Evolutionary conservation across 2,329 filamentous ascomycete genomes (phyloP), one percentile per base, ranked within the genome.

Genomic region (Xylariales sp.): DNA sequence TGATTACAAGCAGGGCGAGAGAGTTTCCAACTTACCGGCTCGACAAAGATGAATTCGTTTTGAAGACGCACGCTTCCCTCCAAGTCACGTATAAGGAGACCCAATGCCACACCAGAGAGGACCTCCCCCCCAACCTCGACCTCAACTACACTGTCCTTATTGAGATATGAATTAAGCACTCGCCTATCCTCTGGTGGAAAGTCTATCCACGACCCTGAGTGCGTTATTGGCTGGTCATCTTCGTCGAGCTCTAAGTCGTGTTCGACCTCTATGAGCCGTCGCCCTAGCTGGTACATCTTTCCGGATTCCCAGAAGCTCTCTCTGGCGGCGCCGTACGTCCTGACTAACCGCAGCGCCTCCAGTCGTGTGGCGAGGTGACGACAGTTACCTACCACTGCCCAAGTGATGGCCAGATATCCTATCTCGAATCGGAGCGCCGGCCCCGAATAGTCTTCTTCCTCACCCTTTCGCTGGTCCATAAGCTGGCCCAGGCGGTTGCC

Each of bases 361-460:
- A 65, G 24, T 1, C 66, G 55, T 1, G 62, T 56, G 2, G 38
- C 32, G 5, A 67, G 48, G n/a, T 54, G 52, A 0, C 66, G 62
- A 27, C 66, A 69, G 39, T 63, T 67, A 19, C 60, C 46, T 2
- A 57, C 47, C 6, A 65, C 47, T 24, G 62, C 66, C 32, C 59
- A 62, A 10, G 69, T 52, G 8, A 62, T 43, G 0, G 65, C 61
- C 4, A 55, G 47, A 20, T 61, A 66, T 0, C 63, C 65, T 47
- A 62, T 60, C 40, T 65, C 61, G n/a, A 69, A 67, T 17, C 53
- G 60, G 44, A 68, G 69, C 16, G 19, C 40, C 29, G 5, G 34
- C 15, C 29, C 29, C 38, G 6, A 20, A 29, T n/a, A n/a, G n/a
- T n/a, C n/a, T n/a, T n/a, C 25, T 2, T n/a, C n/a, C n/a, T n/a